Conservation (phyloP, 2,329 filamentous ascomycete species). For the Macrophomina pseudophaseolina region DNA sequence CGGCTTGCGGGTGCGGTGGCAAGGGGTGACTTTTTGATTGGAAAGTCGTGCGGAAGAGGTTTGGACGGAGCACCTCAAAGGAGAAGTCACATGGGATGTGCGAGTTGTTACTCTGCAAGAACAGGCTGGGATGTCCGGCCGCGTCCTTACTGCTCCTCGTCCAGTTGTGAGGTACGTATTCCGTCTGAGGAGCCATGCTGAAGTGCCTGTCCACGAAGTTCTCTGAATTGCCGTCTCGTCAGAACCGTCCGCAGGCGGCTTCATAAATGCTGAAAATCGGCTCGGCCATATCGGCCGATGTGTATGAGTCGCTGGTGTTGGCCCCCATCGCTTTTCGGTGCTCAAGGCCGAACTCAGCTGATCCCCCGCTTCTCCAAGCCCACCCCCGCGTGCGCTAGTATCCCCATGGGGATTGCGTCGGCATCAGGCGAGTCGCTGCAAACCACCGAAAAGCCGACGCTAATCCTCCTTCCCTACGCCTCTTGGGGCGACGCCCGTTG, state of each 20-base stretch:
- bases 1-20: slow-evolving; percentile 68
- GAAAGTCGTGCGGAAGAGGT: slow-evolving; percentile 72
- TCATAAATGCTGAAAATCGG: neutral
- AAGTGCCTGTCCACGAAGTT: neutral
- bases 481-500: neutral
- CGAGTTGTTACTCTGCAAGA: slow-evolving; percentile 4
- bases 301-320: neutral
- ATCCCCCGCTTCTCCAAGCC: slow-evolving; percentile 16
- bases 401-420: slow-evolving; percentile 14
- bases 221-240: neutral
- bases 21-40: slow-evolving; percentile 65
- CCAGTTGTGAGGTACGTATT: slow-evolving; percentile 2
- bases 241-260: neutral
- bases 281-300: slow-evolving; percentile 5
- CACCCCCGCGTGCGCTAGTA: neutral
- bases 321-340: neutral
- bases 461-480: neutral
- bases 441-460: slow-evolving; percentile 14
- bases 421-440: slow-evolving; percentile 3
- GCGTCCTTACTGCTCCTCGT: neutral
- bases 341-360: neutral
- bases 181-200: slow-evolving; percentile 7
- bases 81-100: slow-evolving; percentile 50
- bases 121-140: neutral
- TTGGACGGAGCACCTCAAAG: slow-evolving; percentile 66